Conservation (phyloP, 2,329 filamentous ascomycete species). For the Thelonectria discophora region DNA sequence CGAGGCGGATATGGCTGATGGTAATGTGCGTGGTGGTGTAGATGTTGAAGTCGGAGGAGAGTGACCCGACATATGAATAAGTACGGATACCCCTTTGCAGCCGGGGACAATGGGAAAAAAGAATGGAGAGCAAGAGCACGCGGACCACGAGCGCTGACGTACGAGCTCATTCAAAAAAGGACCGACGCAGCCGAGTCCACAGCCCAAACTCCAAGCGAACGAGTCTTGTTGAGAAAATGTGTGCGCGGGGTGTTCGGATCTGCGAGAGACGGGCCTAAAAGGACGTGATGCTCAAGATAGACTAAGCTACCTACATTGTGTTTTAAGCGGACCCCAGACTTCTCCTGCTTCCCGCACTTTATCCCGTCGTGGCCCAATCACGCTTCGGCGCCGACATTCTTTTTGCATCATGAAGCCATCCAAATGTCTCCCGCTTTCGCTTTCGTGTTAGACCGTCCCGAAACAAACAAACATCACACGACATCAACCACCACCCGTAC, state of each 20-base stretch:
- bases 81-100: not conserved
- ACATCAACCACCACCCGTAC: not conserved
- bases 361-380: slow-evolving; percentile 28
- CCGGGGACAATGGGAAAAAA: not conserved
- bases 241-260: not conserved
- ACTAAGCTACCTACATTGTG: not conserved
- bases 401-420: slow-evolving; percentile 16
- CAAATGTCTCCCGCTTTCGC: not conserved
- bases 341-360: slow-evolving; percentile 14
- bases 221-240: not conserved
- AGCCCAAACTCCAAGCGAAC: too few relatives aligned
- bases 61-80: not conserved
- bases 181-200: not conserved
- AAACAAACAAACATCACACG: not conserved
- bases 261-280: too few relatives aligned
- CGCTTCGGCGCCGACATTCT: slow-evolving; percentile 30
- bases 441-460: not conserved
- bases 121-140: not conserved
- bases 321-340: slow-evolving; percentile 12
- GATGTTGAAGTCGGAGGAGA: not conserved
- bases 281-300: too few relatives aligned
- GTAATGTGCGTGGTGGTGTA: not conserved
- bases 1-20: not conserved
- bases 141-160: not conserved
- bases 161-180: not conserved